Conservation (phyloP, 2,329 filamentous ascomycete genomes). For the Pyricularia pennisetigena region DNA sequence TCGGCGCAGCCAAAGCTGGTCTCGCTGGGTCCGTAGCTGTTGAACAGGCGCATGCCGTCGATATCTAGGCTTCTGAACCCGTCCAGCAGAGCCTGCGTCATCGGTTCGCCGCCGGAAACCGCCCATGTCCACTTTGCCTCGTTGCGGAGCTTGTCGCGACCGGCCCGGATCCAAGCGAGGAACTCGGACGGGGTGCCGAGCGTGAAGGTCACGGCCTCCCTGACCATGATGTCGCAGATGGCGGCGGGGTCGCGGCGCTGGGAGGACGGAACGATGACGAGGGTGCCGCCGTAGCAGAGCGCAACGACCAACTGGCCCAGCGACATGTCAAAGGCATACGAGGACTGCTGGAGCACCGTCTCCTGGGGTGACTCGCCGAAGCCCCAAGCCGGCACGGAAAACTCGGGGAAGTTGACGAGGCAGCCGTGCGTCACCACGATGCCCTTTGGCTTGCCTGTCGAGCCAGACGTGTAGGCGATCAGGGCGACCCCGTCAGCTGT, state of each 20-base stretch:
- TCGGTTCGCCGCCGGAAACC: neutral
- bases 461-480: conserved; percentile 24
- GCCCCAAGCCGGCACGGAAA: conserved; percentile 7
- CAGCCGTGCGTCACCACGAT: conserved; percentile 21
- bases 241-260: conserved; percentile 21
- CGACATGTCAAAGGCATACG: conserved; percentile 18
- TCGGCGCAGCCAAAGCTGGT: conserved; percentile 6
- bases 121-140: neutral
- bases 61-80: neutral
- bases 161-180: neutral
- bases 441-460: conserved; percentile 29
- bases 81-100: neutral
- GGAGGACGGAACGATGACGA: conserved; percentile 21
- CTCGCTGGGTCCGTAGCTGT: conserved; percentile 23
- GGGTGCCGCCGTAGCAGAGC: conserved; percentile 23
- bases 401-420: conserved; percentile 19
- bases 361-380: conserved; percentile 13
- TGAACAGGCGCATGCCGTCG: conserved; percentile 10
- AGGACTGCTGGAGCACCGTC: conserved; percentile 23
- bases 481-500: conserved; percentile 12
- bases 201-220: conserved; percentile 22
- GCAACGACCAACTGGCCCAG: conserved; percentile 25
- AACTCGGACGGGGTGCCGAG: neutral
- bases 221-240: conserved; percentile 12
- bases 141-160: neutral